Evolutionary conservation across 2,329 filamentous ascomycete species (phyloP), one percentile per base, ranked within the genome.

Genomic region (Westerdykella sp.): DNA sequence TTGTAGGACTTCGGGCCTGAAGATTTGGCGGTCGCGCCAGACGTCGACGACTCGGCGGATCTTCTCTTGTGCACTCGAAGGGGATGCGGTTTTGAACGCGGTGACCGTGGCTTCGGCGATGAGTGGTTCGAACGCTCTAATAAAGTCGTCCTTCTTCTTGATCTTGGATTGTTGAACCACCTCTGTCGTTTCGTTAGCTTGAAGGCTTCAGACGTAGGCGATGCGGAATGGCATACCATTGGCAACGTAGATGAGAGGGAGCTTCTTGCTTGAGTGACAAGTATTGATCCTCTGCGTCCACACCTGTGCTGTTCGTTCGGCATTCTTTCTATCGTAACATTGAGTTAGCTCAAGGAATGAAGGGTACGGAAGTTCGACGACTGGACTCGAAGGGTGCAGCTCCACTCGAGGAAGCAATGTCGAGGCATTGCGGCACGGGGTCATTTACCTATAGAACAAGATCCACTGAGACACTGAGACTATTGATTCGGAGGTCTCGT

Each of bases 401-500:
- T 31, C 4, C 31, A 34, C 16, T 36, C 37, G 31, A 41, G 11
- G 39, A 35, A 13, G 9, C 7, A 25, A 34, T 43, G 43, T 14
- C 32, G 32, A 39, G 46, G 44, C 34, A 40, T 28, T 28, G 11
- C 25, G 25, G 11, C 25, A 28, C 25, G 11, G 25, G 25, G 7
- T 28, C 45, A 40, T 44, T 54, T 81, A 95, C 89, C 89, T 85
- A 71, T 98, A 91, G 67, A 98, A 98, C 85, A 98, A 94, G 49
- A 98, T 93, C 94, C 94, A 98, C 81, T 97, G 91, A 45, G 93
- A 89, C 49, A 95, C 90, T 30, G 87, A 91, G 48, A 95, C 81
- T 62, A 98, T 97, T 70, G 89, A 94, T 66, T 98, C 93, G 67
- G 98, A 91, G 10, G 89, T 95, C 71, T 98, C 94, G 69, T 95